phyloP scores from a whole-genome alignment of 2,329 filamentous ascomycete genomes.

The Plenodomus lindquistii region DNA sequence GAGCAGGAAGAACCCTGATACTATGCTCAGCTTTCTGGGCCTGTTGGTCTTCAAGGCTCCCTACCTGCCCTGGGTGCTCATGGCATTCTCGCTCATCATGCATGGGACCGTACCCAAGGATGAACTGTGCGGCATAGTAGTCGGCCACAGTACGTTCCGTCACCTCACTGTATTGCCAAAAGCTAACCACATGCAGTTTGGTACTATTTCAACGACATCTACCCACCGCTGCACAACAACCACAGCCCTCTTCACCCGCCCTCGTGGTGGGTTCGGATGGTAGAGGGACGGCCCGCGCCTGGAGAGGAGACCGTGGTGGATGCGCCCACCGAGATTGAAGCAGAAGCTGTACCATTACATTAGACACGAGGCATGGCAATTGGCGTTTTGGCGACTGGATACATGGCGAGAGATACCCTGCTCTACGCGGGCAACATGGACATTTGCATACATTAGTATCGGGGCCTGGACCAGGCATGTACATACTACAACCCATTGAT shows the following conservation, averaged over 20 bases:
- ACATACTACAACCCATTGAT: not conserved
- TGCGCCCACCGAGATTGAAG: conserved; percentile 4
- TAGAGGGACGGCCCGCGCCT: conserved; percentile 56
- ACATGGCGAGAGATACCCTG: conserved; percentile 34
- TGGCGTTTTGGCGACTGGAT: conserved; percentile 25
- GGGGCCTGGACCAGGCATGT: not conserved
- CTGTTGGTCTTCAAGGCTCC: conserved; percentile 90
- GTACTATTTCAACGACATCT: conserved; percentile 98
- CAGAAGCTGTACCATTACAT: conserved; percentile 15
- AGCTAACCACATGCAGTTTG: conserved; percentile 61
- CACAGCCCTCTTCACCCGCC: conserved; percentile 87
- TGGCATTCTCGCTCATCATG: conserved; percentile 88
- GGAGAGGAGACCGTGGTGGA: conserved; percentile 22
- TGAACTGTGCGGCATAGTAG: conserved; percentile 91
- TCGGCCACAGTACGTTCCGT: conserved; percentile 70
- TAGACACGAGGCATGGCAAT: conserved; percentile 5
- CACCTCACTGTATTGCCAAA: not conserved
- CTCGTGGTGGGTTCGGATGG: conserved; percentile 83
- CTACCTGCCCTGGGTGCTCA: conserved; percentile 93
- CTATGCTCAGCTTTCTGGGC: conserved; percentile 81
- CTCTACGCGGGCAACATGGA: not conserved
- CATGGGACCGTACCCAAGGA: conserved; percentile 91
- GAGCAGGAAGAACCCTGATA: conserved; percentile 93
- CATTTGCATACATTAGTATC: not conserved
- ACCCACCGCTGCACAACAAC: conserved; percentile 85